phyloP scores from a whole-genome alignment of 2,329 filamentous ascomycete genomes.

The Ophiocordyceps polyrhachis-furcata region DNA sequence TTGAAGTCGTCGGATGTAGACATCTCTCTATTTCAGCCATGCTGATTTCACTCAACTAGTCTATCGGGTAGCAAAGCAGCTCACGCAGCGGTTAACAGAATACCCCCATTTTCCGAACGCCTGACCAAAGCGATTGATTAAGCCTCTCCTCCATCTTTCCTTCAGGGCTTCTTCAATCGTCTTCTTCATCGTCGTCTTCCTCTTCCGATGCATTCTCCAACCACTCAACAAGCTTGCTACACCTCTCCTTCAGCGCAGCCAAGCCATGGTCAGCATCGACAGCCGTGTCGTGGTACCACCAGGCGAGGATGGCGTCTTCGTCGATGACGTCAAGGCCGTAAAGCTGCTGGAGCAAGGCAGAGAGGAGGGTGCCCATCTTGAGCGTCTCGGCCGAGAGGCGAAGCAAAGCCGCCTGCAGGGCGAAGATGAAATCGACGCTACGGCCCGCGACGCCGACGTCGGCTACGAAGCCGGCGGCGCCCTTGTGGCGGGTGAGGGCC shows the following conservation, averaged over 20 bases:
- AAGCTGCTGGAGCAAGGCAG: constrained; percentile 65
- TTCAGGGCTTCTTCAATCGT: too few species aligned
- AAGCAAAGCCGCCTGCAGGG: constrained; percentile 63
- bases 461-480: constrained; percentile 34
- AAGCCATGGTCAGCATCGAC: constrained; percentile 45
- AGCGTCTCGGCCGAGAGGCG: constrained; percentile 29
- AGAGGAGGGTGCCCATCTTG: constrained; percentile 46
- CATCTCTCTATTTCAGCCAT: too few species aligned
- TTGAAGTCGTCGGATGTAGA: background rate
- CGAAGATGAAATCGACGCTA: constrained; percentile 61
- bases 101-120: background rate
- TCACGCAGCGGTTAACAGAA: too few species aligned
- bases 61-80: too few species aligned
- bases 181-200: constrained; percentile 49
- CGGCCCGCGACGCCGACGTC: constrained; percentile 43
- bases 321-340: constrained; percentile 73
- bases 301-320: constrained; percentile 71
- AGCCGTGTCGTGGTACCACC: constrained; percentile 66
- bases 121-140: too few species aligned
- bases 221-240: constrained; percentile 67
- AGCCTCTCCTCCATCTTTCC: too few species aligned
- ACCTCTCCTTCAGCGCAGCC: constrained; percentile 51
- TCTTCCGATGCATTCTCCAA: constrained; percentile 57
- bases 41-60: too few species aligned
- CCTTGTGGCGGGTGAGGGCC: constrained; percentile 34